Evolutionary conservation across 139 green algal genomes (phyloP).

Genomic region (Closterium sp.): DNA sequence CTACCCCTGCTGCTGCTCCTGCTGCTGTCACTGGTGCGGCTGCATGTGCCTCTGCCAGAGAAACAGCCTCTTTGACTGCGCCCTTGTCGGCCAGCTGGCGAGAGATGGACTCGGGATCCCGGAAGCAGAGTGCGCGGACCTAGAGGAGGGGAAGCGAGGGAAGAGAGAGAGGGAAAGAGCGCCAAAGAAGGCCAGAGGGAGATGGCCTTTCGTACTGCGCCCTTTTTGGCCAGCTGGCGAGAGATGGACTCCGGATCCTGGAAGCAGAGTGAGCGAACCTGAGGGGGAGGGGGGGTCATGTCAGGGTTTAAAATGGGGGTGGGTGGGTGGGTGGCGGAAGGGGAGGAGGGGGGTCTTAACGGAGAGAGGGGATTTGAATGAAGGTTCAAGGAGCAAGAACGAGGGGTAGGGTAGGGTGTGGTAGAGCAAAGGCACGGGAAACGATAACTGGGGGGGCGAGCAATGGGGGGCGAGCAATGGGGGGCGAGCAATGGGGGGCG

Average conservation of each 20-base stretch:
- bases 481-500: too few relatives aligned
- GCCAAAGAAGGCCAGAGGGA: neutral
- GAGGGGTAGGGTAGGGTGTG: too few relatives aligned
- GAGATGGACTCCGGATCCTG: conserved; percentile 34
- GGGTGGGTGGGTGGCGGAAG: neutral
- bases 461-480: too few relatives aligned
- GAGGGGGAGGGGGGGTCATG: neutral
- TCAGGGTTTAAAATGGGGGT: too few relatives aligned
- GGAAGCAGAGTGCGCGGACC: conserved; percentile 12
- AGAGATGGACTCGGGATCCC: conserved; percentile 25
- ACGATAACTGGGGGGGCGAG: too few relatives aligned
- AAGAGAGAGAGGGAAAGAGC: too few relatives aligned
- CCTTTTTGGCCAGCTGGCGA: conserved; percentile 5
- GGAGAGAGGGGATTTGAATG: too few relatives aligned
- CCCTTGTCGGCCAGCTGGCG: conserved; percentile 29
- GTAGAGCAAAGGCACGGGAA: too few relatives aligned
- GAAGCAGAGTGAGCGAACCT: conserved; percentile 30
- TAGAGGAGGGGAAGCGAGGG: neutral
- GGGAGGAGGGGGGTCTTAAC: neutral
- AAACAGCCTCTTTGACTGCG: conserved; percentile 20
- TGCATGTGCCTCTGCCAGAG: conserved; percentile 23
- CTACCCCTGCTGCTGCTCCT: conserved; percentile 9
- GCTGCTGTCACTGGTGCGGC: conserved; percentile 3
- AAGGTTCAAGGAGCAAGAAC: too few relatives aligned
- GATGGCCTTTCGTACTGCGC: conserved; percentile 11